phyloP scores from a whole-genome alignment of 208 protist species.

The Leishmania gerbilli region DNA sequence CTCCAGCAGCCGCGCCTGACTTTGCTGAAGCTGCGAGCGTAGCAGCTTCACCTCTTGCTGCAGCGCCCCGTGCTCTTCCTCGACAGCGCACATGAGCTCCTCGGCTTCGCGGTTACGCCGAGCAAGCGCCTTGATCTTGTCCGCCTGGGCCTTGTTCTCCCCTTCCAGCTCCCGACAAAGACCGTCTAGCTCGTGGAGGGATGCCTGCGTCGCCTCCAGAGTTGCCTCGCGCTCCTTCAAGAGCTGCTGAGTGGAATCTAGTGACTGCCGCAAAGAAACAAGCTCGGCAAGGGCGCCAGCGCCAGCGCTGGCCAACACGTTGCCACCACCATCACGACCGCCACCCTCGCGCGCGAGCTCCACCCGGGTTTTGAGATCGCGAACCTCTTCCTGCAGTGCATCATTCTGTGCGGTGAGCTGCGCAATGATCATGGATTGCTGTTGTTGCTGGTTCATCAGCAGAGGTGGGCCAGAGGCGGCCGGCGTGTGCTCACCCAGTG shows the following conservation, averaged over 20 bases:
- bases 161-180: slow-evolving; percentile 65
- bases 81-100: slow-evolving; percentile 43
- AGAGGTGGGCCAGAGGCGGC: not conserved
- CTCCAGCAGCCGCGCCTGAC: slow-evolving; percentile 46
- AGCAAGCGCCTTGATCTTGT: slow-evolving; percentile 42
- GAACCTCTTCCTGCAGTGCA: slow-evolving; percentile 41
- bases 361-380: slow-evolving; percentile 23
- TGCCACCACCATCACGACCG: not conserved
- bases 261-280: slow-evolving; percentile 17
- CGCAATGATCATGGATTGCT: slow-evolving; percentile 63
- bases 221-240: slow-evolving; percentile 48
- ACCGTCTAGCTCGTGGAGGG: slow-evolving; percentile 61
- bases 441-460: slow-evolving; percentile 31
- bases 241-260: slow-evolving; percentile 21
- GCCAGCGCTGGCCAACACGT: not conserved
- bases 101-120: slow-evolving; percentile 38
- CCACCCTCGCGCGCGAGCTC: slow-evolving; percentile 21
- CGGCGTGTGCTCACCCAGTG: not conserved
- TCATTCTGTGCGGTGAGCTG: slow-evolving; percentile 61
- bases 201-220: slow-evolving; percentile 38
- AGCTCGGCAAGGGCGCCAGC: slow-evolving; percentile 14
- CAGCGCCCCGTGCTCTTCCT: slow-evolving; percentile 27
- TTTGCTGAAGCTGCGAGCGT: slow-evolving; percentile 52
- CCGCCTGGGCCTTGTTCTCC: slow-evolving; percentile 44
- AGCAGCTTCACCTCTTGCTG: slow-evolving; percentile 44